A percentile compares a stretch with the other conserved stretches of the same genome.
phyloP scores from a whole-genome alignment of 768 basidiomycete genomes.

The Lactarius akahatsu region DNA sequence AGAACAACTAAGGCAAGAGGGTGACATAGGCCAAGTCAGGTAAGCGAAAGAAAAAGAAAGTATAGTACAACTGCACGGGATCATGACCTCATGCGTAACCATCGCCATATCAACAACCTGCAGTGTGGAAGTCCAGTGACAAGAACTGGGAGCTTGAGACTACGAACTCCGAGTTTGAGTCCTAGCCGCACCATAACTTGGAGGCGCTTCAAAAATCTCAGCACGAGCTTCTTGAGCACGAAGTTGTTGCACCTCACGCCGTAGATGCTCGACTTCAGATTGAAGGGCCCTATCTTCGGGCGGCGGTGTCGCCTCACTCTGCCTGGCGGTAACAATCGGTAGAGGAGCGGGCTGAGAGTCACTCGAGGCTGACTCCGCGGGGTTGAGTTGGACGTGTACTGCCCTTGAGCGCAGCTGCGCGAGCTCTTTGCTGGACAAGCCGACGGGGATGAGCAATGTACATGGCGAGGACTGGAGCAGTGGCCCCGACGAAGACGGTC shows the following conservation, averaged over 20 bases:
- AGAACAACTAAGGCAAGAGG: no score
- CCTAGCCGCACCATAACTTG: not conserved
- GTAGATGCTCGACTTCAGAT: not conserved
- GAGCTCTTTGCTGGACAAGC: not conserved
- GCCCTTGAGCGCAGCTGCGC: not conserved
- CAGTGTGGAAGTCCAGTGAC: not conserved
- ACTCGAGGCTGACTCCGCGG: not conserved
- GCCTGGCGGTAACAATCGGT: not conserved
- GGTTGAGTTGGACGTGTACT: no score
- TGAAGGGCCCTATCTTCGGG: not conserved
- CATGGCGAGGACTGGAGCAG: not conserved
- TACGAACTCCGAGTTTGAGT: not conserved
- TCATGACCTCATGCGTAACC: no score
- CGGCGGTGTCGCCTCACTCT: not conserved
- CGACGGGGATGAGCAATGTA: not conserved
- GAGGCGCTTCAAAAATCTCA: not conserved
- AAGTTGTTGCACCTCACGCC: not conserved
- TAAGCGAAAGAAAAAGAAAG: no score
- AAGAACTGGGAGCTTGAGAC: not conserved
- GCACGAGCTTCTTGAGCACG: not conserved
- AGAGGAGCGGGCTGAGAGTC: not conserved
- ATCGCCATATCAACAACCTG: not conserved
- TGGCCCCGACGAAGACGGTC: not conserved
- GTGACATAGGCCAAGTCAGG: no score
- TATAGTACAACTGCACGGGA: no score